These are phyloP conservation scores for Russula ochroleuca DNA, from an alignment of 768 basidiomycete species.

Conservation along the genomic window DNA sequence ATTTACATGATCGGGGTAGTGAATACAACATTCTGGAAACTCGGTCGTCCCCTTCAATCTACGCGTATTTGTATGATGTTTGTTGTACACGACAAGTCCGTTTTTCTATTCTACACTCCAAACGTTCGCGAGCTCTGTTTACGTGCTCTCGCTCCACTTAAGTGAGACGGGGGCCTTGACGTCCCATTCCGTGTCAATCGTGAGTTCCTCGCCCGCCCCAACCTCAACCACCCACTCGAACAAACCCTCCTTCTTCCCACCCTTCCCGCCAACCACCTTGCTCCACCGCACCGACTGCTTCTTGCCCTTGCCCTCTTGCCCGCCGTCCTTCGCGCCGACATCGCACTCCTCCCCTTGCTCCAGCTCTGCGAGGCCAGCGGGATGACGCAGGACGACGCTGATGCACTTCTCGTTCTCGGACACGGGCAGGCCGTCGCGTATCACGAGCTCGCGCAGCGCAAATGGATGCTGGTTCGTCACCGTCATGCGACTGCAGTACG, in stretches of 20 bases:
- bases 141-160: conserved; percentile 28
- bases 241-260: conserved; percentile 51
- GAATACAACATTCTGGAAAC: not conserved
- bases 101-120: too few species aligned
- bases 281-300: conserved; percentile 36
- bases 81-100: not conserved
- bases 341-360: conserved; percentile 40
- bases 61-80: conserved; percentile 7
- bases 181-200: conserved; percentile 50
- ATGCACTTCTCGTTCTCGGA: conserved; percentile 38
- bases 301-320: conserved; percentile 23
- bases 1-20: not conserved
- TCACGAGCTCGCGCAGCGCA: conserved; percentile 41
- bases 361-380: conserved; percentile 44
- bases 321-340: conserved; percentile 24
- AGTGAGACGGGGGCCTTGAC: conserved; percentile 41
- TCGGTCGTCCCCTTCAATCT: too few species aligned
- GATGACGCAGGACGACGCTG: conserved; percentile 46
- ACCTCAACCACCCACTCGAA: conserved; percentile 53
- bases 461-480: conserved; percentile 48
- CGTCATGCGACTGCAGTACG: conserved; percentile 36
- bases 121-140: not conserved
- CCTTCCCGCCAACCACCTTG: conserved; percentile 41
- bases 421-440: conserved; percentile 46
- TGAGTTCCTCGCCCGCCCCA: conserved; percentile 41